Conservation (phyloP, 2,329 filamentous ascomycete genomes). For the Aspergillus brasiliensis region DNA sequence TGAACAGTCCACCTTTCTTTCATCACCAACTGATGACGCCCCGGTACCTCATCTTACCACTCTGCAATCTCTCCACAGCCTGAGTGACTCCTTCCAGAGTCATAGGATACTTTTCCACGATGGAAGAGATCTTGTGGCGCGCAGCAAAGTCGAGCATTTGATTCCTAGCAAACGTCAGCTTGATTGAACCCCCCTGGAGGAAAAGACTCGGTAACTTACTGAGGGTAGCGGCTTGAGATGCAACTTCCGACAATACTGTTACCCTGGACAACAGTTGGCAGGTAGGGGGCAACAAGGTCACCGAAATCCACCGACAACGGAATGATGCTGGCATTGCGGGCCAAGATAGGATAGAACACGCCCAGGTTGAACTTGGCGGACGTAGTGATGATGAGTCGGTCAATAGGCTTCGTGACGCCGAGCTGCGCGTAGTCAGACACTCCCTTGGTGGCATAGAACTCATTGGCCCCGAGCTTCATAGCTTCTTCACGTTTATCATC, state of each 20-base stretch:
- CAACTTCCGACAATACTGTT: neutral
- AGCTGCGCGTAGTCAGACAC: neutral
- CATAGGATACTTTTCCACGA: slow-evolving; percentile 1
- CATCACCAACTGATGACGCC: neutral
- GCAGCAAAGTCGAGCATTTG: slow-evolving; percentile 5
- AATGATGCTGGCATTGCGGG: neutral
- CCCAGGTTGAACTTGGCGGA: neutral
- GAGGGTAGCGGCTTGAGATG: neutral
- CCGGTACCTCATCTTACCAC: neutral
- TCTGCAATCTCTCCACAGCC: neutral
- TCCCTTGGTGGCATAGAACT: slow-evolving; percentile 1
- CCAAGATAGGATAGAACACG: neutral
- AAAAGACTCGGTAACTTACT: neutral
- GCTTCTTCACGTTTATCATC: slow-evolving; percentile 22
- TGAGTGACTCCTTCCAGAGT: neutral
- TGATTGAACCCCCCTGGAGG: neutral
- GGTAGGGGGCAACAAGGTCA: neutral
- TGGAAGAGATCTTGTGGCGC: neutral
- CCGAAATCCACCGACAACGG: neutral
- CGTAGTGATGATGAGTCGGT: neutral
- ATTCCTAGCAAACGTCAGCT: neutral
- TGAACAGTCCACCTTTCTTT: no score
- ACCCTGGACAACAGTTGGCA: neutral
- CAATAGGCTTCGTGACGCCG: neutral
- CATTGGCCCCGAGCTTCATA: slow-evolving; percentile 54